Base-by-base conservation (phyloP, 2,329 filamentous ascomycete genomes). In the Colletotrichum cordylinicola region DNA sequence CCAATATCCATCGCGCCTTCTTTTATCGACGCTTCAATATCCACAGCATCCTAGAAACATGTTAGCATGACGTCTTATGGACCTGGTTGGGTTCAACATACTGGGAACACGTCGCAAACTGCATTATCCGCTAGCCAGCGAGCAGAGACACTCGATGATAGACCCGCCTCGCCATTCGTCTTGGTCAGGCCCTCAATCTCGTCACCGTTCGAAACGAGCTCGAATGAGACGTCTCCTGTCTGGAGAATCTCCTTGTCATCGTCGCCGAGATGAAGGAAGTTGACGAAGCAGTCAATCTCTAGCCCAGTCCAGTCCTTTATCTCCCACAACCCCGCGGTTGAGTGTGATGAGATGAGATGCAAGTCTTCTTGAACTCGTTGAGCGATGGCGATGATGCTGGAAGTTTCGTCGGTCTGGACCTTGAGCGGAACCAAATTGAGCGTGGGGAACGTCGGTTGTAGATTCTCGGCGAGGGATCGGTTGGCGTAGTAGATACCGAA, bases 401-500 rank as follows among this genome's bases (percentile, higher is more conserved):
- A 70, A 4, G 82, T 78, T 1, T 71, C 61, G 56, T 85, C 77
- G 8, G 82, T 33, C 8, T 78, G 81, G 2, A 97, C 89, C 13
- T 88, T 88, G 0, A 98, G 84, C 0, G 96, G 95, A 2, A 98
- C 89, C 6, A 98, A 88, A 78, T 94, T 96, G 24, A 98, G 88
- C 0, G 95, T 97, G 0, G 96, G 96, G 37, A 91, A 93, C 0
- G 79, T 78, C 0, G 86, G 81, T 3, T 90, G 85, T 2, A 92
- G 82, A 4, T 88, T 85, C 4, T 89, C 85, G 10, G 89, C 83
- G 27, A 87, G 90, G 86, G 62, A 88, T 67, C 95, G 91, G 82
- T 98, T 98, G 56, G 95, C 94, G 10, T 98, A 90, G 82, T 98
- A 98, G 27, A 98, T 84, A 3, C 96, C 96, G 67, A 98, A 89